A percentile compares a stretch with the other conserved stretches of the same genome.
Conservation (phyloP, 1,284 basidiomycete species). For the Sporisorium graminicola region DNA sequence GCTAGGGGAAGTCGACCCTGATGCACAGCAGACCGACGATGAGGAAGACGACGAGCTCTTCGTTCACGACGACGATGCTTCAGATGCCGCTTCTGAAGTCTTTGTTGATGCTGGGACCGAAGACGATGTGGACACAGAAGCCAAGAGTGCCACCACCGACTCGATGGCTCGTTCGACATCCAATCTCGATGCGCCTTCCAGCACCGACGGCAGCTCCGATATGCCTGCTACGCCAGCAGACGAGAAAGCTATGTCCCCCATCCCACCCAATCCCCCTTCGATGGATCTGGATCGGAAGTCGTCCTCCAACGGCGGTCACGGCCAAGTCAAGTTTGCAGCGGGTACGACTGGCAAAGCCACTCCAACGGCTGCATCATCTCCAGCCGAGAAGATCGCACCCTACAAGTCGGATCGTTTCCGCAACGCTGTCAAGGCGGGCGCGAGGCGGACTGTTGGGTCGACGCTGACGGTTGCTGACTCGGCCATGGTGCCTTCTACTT, state of each 20-base stretch:
- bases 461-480: neutral
- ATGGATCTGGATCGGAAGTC: constrained; percentile 18
- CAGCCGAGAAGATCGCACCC: constrained; percentile 21
- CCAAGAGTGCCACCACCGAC: constrained; percentile 28
- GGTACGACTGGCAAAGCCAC: constrained; percentile 27
- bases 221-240: constrained; percentile 47
- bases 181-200: constrained; percentile 37
- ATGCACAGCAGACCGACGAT: constrained; percentile 27
- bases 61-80: constrained; percentile 7
- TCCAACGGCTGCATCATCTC: constrained; percentile 6
- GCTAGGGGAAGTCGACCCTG: constrained; percentile 33
- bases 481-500: constrained; percentile 14
- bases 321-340: constrained; percentile 36
- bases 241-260: constrained; percentile 25
- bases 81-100: constrained; percentile 33
- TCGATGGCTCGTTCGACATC: constrained; percentile 35
- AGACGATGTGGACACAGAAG: constrained; percentile 23
- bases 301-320: constrained; percentile 23
- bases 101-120: constrained; percentile 42
- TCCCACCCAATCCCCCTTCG: constrained; percentile 5
- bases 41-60: constrained; percentile 29
- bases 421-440: constrained; percentile 26
- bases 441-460: neutral
- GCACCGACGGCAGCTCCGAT: constrained; percentile 49
- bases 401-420: constrained; percentile 37